A percentile compares a stretch with the other conserved stretches of the same genome.
Conservation (phyloP, 371 early-diverging fungal genomes). For the Mucor plumbeus region DNA sequence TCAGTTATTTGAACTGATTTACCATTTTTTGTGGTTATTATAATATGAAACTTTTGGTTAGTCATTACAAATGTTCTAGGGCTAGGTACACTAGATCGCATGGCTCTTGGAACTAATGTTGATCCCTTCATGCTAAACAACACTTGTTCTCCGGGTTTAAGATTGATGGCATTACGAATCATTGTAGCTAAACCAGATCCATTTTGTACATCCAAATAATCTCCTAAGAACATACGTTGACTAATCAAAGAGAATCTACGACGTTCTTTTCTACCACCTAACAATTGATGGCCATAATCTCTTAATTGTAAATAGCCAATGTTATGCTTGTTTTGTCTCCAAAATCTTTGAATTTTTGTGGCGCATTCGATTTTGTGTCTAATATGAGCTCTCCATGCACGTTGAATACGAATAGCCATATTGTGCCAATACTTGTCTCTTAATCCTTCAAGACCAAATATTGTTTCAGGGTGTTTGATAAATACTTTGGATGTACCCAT, state of each 20-base stretch:
- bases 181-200: slow-evolving; percentile 67
- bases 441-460: slow-evolving; percentile 90
- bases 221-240: slow-evolving; percentile 88
- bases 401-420: slow-evolving; percentile 94
- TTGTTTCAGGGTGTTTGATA: slow-evolving; percentile 94
- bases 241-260: slow-evolving; percentile 86
- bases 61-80: slow-evolving; percentile 78
- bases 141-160: slow-evolving; percentile 61
- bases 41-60: slow-evolving; percentile 57
- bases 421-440: slow-evolving; percentile 96
- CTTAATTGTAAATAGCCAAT: slow-evolving; percentile 90
- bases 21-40: slow-evolving; percentile 58
- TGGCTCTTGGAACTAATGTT: slow-evolving; percentile 71
- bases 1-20: slow-evolving; percentile 55
- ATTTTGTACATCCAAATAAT: slow-evolving; percentile 84
- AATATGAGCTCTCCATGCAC: slow-evolving; percentile 86
- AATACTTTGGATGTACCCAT: slow-evolving; percentile 93
- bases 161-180: slow-evolving; percentile 65
- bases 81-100: slow-evolving; percentile 82
- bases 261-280: slow-evolving; percentile 89
- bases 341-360: slow-evolving; percentile 79
- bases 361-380: slow-evolving; percentile 77
- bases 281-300: slow-evolving; percentile 90
- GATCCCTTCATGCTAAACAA: slow-evolving; percentile 74
- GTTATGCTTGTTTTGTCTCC: slow-evolving; percentile 88